Base-by-base conservation (phyloP, 1,139 yeast species). In the Sugiyamaella pinicola region DNA sequence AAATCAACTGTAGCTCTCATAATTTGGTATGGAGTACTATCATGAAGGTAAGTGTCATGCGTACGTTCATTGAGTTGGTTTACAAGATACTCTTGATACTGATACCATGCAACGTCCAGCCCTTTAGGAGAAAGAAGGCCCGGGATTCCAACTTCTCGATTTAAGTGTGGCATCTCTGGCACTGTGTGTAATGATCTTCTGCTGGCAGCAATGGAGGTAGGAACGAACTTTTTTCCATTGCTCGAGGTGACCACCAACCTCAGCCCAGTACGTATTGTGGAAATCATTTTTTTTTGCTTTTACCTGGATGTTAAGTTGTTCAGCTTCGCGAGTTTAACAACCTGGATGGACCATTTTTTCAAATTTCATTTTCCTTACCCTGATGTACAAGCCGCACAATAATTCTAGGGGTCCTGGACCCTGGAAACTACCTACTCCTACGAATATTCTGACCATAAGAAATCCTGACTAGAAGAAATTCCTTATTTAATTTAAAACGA, bases 31-130 rank as follows among this genome's bases (percentile, higher is more conserved):
- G 61, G 57, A 21, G 62, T 54, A 41, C 58, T 47, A 50, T 56
- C 57, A 40, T 56, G 49, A 41, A 57, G 44, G 39, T 62, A 59
- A 22, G 59, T 56, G 39, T 55, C 63, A 40, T 58, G 53, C 40
- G 60, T 58, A 19, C 62, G 60, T 58, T 82, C 70, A 35, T 91
- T 81, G 59, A 93, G 75, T 59, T 85, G 82, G 58, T 82, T 80
- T 31, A 89, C 79, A 53, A 89, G 74, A 61, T 76, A 82, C 56
- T 75, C 75, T 70, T 93, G 99, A 69, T 88, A 85, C 56, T 90
- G 85, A 28, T 72, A 73, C 98, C 98, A 93, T 4, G 93, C 87
- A 12, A 79, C 71, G 57, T 84, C 75, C 67, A 85, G 85, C 21
- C 95, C 96, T 56, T 76, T 66, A 1, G 85, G 70, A 10, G 88